Base-by-base conservation (phyloP, 192 early-diverging fungal genomes). In the Gigaspora rosea region DNA sequence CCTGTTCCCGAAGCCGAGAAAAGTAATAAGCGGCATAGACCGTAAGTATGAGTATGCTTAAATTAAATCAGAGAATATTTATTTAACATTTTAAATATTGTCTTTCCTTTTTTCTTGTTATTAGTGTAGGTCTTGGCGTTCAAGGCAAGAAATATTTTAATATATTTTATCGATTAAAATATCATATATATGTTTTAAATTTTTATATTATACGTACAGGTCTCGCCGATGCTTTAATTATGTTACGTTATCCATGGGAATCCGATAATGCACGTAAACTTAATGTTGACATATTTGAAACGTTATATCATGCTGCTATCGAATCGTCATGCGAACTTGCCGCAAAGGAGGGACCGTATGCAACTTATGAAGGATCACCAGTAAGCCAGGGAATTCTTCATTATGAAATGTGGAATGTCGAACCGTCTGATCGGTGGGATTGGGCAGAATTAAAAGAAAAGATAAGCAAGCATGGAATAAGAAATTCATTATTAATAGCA, bases 161-260 rank as follows among this genome's bases (percentile, higher is more conserved):
- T 41, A 6, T n/a, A 6, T 3, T 41, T 6, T 41, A 41, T 41
- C 7, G 41, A 41, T 41, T 41, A 41, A 41, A 3, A 41, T 41
- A 41, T 41, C 7, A 6, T 7, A 6, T 41, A 41, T 3, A 6
- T 41, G 0, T 1, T 7, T 41, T 41, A 32, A 35, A 46, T 16
- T 41, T 2, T 64, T 12, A 66, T 27, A 50, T 15, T 16, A 4
- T 54, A 27, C 27, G 22, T 32, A 35, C 47, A 73, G 78, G 78
- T 36, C 90, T 99, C 35, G 97, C 97, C 20, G 97, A 99, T 87
- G 88, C 96, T 1, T 97, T 99, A 78, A 93, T 99, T 86, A 89
- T 92, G 80, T 90, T 98, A 94, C 94, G 96, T 65, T 86, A 92
- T 83, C 94, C 96, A 46, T 99, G 98, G 64, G 97, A 99, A 77